These are phyloP conservation scores for Cercospora berteroae DNA, from an alignment of 2,329 filamentous ascomycete species.

Conservation along the genomic window DNA sequence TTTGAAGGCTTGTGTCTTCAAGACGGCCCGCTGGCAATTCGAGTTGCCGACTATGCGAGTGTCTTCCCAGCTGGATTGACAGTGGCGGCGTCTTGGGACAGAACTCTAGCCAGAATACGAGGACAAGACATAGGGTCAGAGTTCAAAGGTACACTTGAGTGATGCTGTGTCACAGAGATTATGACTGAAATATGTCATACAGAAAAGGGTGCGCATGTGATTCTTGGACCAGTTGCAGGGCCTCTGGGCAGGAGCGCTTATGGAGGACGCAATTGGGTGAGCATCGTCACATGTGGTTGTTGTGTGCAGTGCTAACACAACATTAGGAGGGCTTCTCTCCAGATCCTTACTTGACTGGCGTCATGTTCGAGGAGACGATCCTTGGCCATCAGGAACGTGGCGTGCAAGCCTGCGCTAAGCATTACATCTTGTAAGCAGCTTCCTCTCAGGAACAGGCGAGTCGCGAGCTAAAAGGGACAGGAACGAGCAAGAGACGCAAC, in stretches of 20 bases:
- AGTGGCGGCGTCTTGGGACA: constrained; percentile 85
- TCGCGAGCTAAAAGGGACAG: background rate
- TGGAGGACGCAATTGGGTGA: constrained; percentile 79
- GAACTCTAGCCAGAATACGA: constrained; percentile 63
- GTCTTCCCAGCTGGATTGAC: constrained; percentile 87
- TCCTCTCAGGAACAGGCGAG: no score
- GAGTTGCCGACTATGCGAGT: constrained; percentile 78
- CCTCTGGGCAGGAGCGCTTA: constrained; percentile 79
- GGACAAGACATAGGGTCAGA: constrained; percentile 73
- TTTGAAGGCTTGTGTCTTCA: constrained; percentile 82
- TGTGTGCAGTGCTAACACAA: background rate
- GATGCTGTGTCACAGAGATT: background rate
- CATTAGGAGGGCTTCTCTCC: constrained; percentile 70
- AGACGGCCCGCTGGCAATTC: constrained; percentile 79
- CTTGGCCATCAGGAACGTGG: constrained; percentile 69
- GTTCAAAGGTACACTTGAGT: constrained; percentile 48
- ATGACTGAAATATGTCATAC: background rate
- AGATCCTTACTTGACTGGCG: constrained; percentile 80
- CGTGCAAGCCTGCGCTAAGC: constrained; percentile 72
- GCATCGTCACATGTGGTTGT: background rate
- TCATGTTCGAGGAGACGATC: constrained; percentile 75
- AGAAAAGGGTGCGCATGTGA: constrained; percentile 68
- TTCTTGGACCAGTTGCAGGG: constrained; percentile 80
- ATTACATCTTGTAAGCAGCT: constrained; percentile 46
- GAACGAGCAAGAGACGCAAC: constrained; percentile 48